Conservation (phyloP, 345 rosid species). For the Theobroma cacao region DNA sequence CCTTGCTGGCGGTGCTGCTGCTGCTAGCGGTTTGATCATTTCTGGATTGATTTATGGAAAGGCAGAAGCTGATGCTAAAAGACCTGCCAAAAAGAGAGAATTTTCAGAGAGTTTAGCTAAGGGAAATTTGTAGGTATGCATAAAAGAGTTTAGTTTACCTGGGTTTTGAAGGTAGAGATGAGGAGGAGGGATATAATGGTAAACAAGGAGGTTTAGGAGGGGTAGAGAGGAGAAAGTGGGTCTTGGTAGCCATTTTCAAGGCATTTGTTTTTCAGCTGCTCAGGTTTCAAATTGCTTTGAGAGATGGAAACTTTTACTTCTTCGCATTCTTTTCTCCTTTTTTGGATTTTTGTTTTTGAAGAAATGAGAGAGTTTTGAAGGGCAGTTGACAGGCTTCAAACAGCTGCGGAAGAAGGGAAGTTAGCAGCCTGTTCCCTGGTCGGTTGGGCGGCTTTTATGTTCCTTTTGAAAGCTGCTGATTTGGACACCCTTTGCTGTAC, state of each 20-base stretch:
- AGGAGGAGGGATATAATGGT: constrained; percentile 19
- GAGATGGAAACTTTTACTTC: neutral
- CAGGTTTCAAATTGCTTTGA: neutral
- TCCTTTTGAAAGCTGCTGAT: neutral
- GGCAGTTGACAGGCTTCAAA: neutral
- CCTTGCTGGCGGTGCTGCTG: constrained; percentile 1
- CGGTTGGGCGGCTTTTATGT: neutral
- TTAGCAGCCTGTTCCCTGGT: neutral
- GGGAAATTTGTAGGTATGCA: neutral
- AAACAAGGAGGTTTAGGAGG: constrained; percentile 12
- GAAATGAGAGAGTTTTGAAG: neutral
- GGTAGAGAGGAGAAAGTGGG: constrained; percentile 11
- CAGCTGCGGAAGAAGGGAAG: neutral
- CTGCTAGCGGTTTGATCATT: constrained; percentile 15
- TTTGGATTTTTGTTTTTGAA: neutral
- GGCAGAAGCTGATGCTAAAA: constrained; percentile 22
- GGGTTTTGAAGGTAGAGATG: constrained; percentile 22
- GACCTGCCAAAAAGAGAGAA: constrained; percentile 3
- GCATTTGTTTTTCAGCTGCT: neutral
- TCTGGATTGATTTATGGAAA: constrained; percentile 32
- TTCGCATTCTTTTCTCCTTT: neutral
- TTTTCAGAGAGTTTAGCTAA: neutral
- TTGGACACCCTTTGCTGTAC: neutral
- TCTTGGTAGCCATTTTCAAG: constrained; percentile 31
- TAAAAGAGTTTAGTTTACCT: neutral